Conservation (phyloP, 495 filamentous ascomycete genomes). For the Parathielavia hyrcaniae region DNA sequence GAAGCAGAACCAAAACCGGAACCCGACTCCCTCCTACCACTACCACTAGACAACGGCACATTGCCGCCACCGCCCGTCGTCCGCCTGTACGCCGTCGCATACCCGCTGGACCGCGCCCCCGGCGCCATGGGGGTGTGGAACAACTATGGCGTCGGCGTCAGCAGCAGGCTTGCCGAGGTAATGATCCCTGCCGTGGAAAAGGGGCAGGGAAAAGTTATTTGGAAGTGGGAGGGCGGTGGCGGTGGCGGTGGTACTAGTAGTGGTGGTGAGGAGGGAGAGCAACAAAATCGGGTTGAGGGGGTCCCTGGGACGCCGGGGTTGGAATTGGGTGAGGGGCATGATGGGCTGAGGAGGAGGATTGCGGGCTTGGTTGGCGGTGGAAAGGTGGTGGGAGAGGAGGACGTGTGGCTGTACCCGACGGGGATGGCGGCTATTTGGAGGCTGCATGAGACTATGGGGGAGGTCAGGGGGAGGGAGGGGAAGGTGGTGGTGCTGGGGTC, state of each 20-base stretch:
- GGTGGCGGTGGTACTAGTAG: background rate
- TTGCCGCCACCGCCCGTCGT: too few relatives aligned
- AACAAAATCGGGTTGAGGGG: too few relatives aligned
- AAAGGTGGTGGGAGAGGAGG: conserved; percentile 21
- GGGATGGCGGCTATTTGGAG: conserved; percentile 44
- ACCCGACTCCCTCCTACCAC: background rate
- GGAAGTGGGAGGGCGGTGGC: background rate
- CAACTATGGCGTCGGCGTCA: conserved; percentile 37
- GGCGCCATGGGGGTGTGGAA: conserved; percentile 37
- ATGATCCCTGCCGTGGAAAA: conserved; percentile 24
- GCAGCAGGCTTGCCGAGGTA: conserved; percentile 34
- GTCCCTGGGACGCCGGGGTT: conserved; percentile 22
- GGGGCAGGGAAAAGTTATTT: background rate
- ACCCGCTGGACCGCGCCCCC: conserved; percentile 25
- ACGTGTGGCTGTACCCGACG: conserved; percentile 43
- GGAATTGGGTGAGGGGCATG: conserved; percentile 27
- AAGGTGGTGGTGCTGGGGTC: conserved; percentile 32
- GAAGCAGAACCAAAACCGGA: background rate
- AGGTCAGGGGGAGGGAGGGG: conserved; percentile 17
- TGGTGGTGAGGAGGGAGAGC: too few relatives aligned
- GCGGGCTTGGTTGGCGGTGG: conserved; percentile 28
- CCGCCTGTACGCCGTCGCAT: conserved; percentile 36
- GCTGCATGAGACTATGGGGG: conserved; percentile 19
- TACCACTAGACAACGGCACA: too few relatives aligned
- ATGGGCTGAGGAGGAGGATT: conserved; percentile 32